phyloP scores from a whole-genome alignment of 306 rosid genomes.

The Pterocarpus santalinus region DNA sequence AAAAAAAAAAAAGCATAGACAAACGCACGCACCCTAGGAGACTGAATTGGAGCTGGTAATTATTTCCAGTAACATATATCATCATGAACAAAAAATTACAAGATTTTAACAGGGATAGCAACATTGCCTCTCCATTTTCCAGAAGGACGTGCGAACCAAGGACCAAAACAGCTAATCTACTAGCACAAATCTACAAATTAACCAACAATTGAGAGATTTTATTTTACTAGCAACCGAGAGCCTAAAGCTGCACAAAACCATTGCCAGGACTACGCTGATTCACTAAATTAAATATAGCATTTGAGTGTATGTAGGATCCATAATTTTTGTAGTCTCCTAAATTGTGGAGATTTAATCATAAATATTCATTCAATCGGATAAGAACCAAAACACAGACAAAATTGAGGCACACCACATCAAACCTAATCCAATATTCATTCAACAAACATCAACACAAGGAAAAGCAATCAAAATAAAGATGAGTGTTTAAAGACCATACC shows the following conservation, averaged over 20 bases:
- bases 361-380: background rate
- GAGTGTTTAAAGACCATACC: conserved; percentile 52
- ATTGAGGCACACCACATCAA: background rate
- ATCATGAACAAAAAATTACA: background rate
- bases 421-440: conserved; percentile 12
- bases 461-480: background rate
- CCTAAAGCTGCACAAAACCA: conserved; percentile 8
- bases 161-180: background rate
- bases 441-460: background rate
- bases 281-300: background rate
- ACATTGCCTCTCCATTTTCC: background rate
- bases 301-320: background rate
- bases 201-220: background rate
- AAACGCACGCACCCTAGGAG: too few relatives aligned
- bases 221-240: background rate
- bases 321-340: background rate
- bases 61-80: background rate
- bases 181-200: background rate
- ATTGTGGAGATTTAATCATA: background rate
- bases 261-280: too few relatives aligned
- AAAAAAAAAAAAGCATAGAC: too few relatives aligned
- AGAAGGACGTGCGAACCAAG: background rate
- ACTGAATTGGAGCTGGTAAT: background rate
- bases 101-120: background rate
- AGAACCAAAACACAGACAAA: background rate